Percentiles rank a stretch among this genome's conserved stretches.
These are phyloP conservation scores for Salisapilia sapeloensis DNA, from an alignment of 352 stramenopile genomes.

Conservation along the genomic window DNA sequence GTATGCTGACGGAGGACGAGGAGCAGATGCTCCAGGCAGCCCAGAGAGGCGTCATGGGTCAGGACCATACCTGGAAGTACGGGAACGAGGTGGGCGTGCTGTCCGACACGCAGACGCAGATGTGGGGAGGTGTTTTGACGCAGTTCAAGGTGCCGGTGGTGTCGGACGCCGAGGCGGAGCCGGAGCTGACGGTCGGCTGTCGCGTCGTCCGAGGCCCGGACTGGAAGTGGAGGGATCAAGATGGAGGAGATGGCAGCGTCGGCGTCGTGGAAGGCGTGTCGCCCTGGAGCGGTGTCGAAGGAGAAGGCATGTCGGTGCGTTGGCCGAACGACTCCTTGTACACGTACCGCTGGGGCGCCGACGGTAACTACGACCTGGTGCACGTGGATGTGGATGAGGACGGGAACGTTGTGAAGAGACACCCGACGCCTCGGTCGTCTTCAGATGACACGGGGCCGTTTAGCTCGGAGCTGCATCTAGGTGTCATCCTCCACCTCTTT, in stretches of 20 bases:
- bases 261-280: constrained; percentile 72
- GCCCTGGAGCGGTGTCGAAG: constrained; percentile 77
- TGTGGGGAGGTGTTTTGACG: constrained; percentile 63
- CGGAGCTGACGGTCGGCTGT: constrained; percentile 59
- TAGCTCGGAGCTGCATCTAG: constrained; percentile 58
- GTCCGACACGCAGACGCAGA: constrained; percentile 35
- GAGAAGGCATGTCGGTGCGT: constrained; percentile 77
- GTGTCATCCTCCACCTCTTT: constrained; percentile 58
- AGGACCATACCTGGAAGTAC: constrained; percentile 39
- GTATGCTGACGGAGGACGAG: constrained; percentile 32
- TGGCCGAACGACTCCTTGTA: constrained; percentile 81
- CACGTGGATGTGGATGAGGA: constrained; percentile 74
- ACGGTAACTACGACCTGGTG: constrained; percentile 75
- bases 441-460: constrained; percentile 59
- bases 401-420: constrained; percentile 43
- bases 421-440: constrained; percentile 54
- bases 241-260: constrained; percentile 70
- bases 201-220: constrained; percentile 81
- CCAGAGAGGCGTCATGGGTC: constrained; percentile 47
- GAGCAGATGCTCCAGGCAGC: constrained; percentile 38
- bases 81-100: constrained; percentile 63
- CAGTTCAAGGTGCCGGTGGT: constrained; percentile 47
- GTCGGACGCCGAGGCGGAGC: constrained; percentile 22
- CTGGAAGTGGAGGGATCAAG: constrained; percentile 83
- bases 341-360: constrained; percentile 77